Percentiles rank a stretch among this genome's conserved stretches.
phyloP scores from a whole-genome alignment of 2,329 filamentous ascomycete genomes.

The Aspergillus aculeatus region DNA sequence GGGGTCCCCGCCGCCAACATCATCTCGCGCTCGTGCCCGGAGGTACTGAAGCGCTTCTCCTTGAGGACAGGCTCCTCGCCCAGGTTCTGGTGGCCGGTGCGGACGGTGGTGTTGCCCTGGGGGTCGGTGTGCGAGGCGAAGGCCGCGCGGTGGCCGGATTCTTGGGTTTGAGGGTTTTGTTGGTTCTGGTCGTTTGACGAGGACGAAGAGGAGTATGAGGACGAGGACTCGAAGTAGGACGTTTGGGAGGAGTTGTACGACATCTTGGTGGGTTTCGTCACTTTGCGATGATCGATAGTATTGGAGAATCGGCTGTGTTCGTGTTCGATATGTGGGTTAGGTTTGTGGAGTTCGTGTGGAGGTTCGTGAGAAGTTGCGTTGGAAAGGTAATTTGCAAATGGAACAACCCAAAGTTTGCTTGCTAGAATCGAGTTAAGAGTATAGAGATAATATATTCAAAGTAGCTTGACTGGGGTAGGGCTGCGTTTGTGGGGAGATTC shows the following conservation, averaged over 20 bases:
- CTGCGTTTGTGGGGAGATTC: neutral
- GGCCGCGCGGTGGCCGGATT: slow-evolving; percentile 1
- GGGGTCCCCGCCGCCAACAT: neutral
- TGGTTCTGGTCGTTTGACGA: neutral
- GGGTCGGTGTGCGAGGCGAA: neutral
- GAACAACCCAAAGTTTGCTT: neutral
- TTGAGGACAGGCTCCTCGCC: slow-evolving; percentile 2
- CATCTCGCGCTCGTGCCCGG: neutral
- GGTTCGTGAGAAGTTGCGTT: neutral
- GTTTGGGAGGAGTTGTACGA: neutral
- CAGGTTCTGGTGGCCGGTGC: slow-evolving; percentile 4
- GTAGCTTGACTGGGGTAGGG: neutral
- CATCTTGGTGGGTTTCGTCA: neutral
- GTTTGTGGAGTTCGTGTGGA: neutral
- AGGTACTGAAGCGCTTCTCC: neutral
- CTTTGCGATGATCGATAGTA: neutral
- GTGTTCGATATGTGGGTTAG: too few species aligned
- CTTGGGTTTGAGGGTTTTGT: neutral
- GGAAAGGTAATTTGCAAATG: neutral
- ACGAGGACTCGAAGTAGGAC: neutral
- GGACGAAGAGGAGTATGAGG: neutral
- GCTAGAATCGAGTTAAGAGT: neutral
- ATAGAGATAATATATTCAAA: neutral
- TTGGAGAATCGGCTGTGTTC: neutral
- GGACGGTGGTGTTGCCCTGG: neutral